Evolutionary conservation across 2,329 filamentous ascomycete species (phyloP), one percentile per base, ranked within the genome.

Genomic region (Paradendryphiella salina): DNA sequence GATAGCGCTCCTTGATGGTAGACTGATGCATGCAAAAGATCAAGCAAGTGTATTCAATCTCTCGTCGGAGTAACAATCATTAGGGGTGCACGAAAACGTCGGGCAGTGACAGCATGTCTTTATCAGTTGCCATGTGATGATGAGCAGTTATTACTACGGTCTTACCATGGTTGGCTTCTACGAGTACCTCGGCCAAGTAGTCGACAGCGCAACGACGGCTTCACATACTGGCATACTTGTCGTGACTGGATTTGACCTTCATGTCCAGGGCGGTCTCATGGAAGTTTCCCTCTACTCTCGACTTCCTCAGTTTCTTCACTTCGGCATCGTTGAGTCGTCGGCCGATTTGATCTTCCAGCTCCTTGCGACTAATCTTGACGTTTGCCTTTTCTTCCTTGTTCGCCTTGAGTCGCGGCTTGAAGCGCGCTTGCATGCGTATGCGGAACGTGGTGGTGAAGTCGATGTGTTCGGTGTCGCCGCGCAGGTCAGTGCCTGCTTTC

Each of bases 391-490:
- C 88, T 69, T 92, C 90, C 75, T 92, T 95, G 0, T 81, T 83
- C 8, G 87, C 87, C 73, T 87, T 89, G 37, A 94, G 74, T 56
- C 83, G 82, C 7, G 93, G 92, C 79, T 96, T 96, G 78, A 96
- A 97, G 42, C 89, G 82, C 17, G 93, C 90, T 76, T 97, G 93
- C 92, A 97, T 96, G 46, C 92, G 87, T 64, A 97, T 83, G 41
- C 90, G 82, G 53, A 96, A 71, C 5, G 85, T 87, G 8, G 89
- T 90, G 62, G 82, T 82, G 66, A 88, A 89, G 4, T 79, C 82
- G 42, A 85, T 83, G 7, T 77, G 75, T 11, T 86, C 83, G 6
- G 84, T 87, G 71, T 96, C 90, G 40, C 90, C 91, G 26, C 90
- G 84, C 10, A 95, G 79, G 60, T 92, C 87, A 0, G 84, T 80